Base-by-base conservation (phyloP, 2,329 filamentous ascomycete species). In the Bipolaris bicolor region DNA sequence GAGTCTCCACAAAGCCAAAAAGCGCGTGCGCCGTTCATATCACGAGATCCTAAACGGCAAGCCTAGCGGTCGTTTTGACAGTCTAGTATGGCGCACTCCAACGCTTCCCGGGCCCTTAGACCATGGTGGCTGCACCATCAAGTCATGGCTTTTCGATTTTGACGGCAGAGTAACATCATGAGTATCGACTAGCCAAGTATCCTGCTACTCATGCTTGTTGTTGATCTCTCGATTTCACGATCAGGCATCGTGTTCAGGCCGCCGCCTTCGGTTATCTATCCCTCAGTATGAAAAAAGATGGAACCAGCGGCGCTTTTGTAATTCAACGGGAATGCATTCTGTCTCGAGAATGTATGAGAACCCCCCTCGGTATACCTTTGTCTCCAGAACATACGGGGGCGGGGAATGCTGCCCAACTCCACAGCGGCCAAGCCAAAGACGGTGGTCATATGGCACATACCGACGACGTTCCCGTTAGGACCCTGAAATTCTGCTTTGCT, bases 21-120 rank as follows among this genome's bases (percentile, higher is more conserved):
- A 47, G 52, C 55, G 52, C 49, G 50, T 62, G 56, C 52, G 47
- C 55, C 47, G 31, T 48, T n/a, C 31, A 47, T 53, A 50, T 54
- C 48, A 53, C 48, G 49, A 52, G 55, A 49, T 53, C 50, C 50
- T 22, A 39, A 64, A 41, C 41, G 49, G 50, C 49, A 45, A 57
- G 44, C 34, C 40, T 40, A 46, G 54, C 24, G 47, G 41, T 44
- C 39, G 52, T 53, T 64, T 34, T 51, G 58, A 57, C 40, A 60
- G 50, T 57, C 53, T 52, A 29, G 11, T 37, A 56, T 57, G 44
- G 53, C 44, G 57, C 57, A 31, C 45, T 50, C 41, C 40, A 39
- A 44, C 43, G 40, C 49, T 34, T 31, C 24, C 45, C 45, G 50
- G 47, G 48, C 34, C n/a, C 18, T 33, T 20, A 20, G 26, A 6